phyloP scores from a whole-genome alignment of 1,139 yeast species.

The Debaryomyces subglobosus region DNA sequence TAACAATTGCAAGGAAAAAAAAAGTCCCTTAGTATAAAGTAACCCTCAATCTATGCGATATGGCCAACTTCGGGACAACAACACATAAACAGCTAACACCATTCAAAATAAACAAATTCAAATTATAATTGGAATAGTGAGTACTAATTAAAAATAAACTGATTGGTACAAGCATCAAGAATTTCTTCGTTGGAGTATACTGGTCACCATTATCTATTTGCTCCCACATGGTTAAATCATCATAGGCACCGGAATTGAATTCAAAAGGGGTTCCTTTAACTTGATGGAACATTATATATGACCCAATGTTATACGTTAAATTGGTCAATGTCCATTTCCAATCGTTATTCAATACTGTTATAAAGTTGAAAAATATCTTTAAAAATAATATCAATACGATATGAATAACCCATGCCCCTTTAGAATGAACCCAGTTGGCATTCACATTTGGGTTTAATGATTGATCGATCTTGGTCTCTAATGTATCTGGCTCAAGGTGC shows the following conservation, averaged over 20 bases:
- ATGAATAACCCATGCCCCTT: conserved; percentile 96
- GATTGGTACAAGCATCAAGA: conserved; percentile 87
- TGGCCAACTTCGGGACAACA: conserved; percentile 88
- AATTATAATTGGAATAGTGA: conserved; percentile 86
- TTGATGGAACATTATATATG: conserved; percentile 94
- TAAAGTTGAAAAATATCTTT: conserved; percentile 74
- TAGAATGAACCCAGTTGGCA: conserved; percentile 94
- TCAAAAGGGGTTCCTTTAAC: conserved; percentile 97
- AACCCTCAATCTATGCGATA: conserved; percentile 75
- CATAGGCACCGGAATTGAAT: conserved; percentile 95
- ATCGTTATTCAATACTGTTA: conserved; percentile 72
- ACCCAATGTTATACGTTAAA: conserved; percentile 85
- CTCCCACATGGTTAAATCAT: conserved; percentile 97
- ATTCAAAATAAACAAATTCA: conserved; percentile 77
- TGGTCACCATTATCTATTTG: conserved; percentile 97
- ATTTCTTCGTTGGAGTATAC: conserved; percentile 95
- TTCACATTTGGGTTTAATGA: conserved; percentile 85
- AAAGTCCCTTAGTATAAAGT: conserved; percentile 39
- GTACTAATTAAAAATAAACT: conserved; percentile 83
- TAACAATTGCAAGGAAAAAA: neutral
- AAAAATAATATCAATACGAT: conserved; percentile 76
- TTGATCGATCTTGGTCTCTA: conserved; percentile 92
- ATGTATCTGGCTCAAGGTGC: conserved; percentile 89
- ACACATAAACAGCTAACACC: conserved; percentile 77
- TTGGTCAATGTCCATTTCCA: conserved; percentile 95